Percentiles rank a stretch among this genome's conserved stretches.
Conservation (phyloP, 768 basidiomycete species). For the Suillus sp. region DNA sequence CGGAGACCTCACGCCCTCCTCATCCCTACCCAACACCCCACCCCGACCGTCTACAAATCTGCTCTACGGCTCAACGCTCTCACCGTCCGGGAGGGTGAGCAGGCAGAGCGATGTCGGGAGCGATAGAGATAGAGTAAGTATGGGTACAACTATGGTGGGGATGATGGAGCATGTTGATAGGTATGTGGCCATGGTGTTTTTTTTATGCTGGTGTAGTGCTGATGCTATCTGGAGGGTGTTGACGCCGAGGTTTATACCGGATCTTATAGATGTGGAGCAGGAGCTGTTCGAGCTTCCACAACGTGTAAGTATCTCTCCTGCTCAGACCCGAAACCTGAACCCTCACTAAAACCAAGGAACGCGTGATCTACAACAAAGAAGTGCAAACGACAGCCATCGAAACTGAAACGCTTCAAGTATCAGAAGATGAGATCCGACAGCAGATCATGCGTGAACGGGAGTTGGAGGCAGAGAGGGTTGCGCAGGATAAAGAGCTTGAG, state of each 20-base stretch:
- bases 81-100: slow-evolving; percentile 64
- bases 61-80: slow-evolving; percentile 40
- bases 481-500: slow-evolving; percentile 76
- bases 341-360: slow-evolving; percentile 50
- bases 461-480: slow-evolving; percentile 64
- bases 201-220: background rate
- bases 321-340: slow-evolving; percentile 7
- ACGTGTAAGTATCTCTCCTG: slow-evolving; percentile 52
- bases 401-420: slow-evolving; percentile 47
- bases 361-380: slow-evolving; percentile 82
- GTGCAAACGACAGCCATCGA: slow-evolving; percentile 76
- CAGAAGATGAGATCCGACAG: slow-evolving; percentile 77
- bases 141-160: slow-evolving; percentile 48
- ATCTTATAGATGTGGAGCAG: slow-evolving; percentile 86
- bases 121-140: slow-evolving; percentile 42
- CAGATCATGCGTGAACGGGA: slow-evolving; percentile 70
- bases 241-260: slow-evolving; percentile 66
- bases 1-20: slow-evolving; percentile 63
- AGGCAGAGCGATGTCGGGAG: slow-evolving; percentile 69
- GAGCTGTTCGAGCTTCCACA: slow-evolving; percentile 90
- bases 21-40: slow-evolving; percentile 75
- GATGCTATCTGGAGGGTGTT: slow-evolving; percentile 47
- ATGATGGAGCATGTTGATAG: slow-evolving; percentile 71
- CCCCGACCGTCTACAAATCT: slow-evolving; percentile 41
- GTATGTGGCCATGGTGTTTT: slow-evolving; percentile 40